phyloP scores from a whole-genome alignment of 2,329 filamentous ascomycete genomes.

The Plectosphaerella cucumerina region DNA sequence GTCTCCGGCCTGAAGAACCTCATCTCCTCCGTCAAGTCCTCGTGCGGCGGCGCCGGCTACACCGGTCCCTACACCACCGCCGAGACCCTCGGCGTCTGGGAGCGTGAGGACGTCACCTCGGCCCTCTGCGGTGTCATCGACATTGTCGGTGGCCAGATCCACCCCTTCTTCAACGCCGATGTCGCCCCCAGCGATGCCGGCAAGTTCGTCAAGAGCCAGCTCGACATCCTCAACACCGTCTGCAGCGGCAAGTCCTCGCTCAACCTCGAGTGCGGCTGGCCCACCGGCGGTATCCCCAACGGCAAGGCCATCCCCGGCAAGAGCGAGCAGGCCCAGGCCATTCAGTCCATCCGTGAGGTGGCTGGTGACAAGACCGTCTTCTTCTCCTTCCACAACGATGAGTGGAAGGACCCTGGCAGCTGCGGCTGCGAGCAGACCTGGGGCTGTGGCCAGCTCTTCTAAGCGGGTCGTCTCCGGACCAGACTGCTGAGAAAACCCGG shows the following conservation, averaged over 20 bases:
- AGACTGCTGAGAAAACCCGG: not conserved
- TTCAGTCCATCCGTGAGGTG: slow-evolving; percentile 63
- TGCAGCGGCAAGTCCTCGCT: slow-evolving; percentile 71
- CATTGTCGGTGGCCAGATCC: slow-evolving; percentile 79
- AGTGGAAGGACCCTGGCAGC: slow-evolving; percentile 71
- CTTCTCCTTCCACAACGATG: slow-evolving; percentile 77
- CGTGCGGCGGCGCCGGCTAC: slow-evolving; percentile 65
- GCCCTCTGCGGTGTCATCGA: slow-evolving; percentile 72
- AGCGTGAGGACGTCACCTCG: slow-evolving; percentile 52
- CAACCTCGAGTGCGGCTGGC: slow-evolving; percentile 93
- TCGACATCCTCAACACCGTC: slow-evolving; percentile 60
- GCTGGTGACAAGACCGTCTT: slow-evolving; percentile 69
- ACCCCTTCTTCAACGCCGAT: slow-evolving; percentile 86
- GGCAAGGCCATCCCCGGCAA: slow-evolving; percentile 66
- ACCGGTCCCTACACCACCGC: slow-evolving; percentile 74
- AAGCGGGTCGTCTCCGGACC: not conserved
- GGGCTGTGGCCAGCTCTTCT: slow-evolving; percentile 58
- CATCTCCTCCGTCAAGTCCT: slow-evolving; percentile 61
- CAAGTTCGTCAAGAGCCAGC: slow-evolving; percentile 69
- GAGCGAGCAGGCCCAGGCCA: slow-evolving; percentile 65
- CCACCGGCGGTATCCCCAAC: slow-evolving; percentile 64
- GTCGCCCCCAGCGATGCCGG: slow-evolving; percentile 64
- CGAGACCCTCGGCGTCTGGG: slow-evolving; percentile 77
- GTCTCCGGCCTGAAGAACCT: slow-evolving; percentile 64
- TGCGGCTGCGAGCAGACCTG: slow-evolving; percentile 78